Percentiles rank a stretch among this genome's conserved stretches.
These are phyloP conservation scores for Fonsecaea pugnacius DNA, from an alignment of 2,329 filamentous ascomycete genomes.

Conservation along the genomic window DNA sequence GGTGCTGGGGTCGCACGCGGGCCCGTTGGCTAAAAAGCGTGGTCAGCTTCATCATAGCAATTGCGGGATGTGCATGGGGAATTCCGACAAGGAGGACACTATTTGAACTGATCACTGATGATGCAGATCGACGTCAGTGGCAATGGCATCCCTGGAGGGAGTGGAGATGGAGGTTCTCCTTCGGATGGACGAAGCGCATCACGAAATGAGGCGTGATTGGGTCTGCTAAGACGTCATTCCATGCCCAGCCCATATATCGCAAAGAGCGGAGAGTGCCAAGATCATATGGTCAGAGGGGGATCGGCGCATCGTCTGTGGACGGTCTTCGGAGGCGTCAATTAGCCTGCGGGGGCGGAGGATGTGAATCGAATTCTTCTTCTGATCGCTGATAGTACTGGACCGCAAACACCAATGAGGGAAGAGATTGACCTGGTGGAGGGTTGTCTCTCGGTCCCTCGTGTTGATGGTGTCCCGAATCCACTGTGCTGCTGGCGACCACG, in stretches of 20 bases:
- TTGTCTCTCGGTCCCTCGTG: slow-evolving; percentile 11
- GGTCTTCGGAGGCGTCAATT: background rate
- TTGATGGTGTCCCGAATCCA: slow-evolving; percentile 18
- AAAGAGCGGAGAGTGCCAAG: slow-evolving; percentile 12
- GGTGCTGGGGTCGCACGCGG: slow-evolving; percentile 9
- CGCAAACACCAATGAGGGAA: background rate
- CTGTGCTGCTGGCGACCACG: background rate
- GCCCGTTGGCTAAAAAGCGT: slow-evolving; percentile 5
- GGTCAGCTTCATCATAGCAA: slow-evolving; percentile 22
- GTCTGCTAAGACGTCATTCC: background rate
- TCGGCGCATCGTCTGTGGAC: slow-evolving; percentile 1
- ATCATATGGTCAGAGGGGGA: background rate
- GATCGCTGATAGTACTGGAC: background rate
- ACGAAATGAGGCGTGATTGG: slow-evolving; percentile 1
- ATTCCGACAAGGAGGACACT: background rate
- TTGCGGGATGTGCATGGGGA: slow-evolving; percentile 1
- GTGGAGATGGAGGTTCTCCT: background rate
- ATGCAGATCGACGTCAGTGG: slow-evolving; percentile 31
- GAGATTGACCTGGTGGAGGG: slow-evolving; percentile 5
- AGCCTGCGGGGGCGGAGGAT: slow-evolving; percentile 4
- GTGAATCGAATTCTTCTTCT: background rate
- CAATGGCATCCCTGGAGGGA: slow-evolving; percentile 9
- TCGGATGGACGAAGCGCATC: background rate
- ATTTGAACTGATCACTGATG: slow-evolving; percentile 6
- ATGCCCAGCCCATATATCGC: background rate